These are phyloP conservation scores for Aspergillus ruber DNA, from an alignment of 2,329 filamentous ascomycete genomes.

Conservation along the genomic window DNA sequence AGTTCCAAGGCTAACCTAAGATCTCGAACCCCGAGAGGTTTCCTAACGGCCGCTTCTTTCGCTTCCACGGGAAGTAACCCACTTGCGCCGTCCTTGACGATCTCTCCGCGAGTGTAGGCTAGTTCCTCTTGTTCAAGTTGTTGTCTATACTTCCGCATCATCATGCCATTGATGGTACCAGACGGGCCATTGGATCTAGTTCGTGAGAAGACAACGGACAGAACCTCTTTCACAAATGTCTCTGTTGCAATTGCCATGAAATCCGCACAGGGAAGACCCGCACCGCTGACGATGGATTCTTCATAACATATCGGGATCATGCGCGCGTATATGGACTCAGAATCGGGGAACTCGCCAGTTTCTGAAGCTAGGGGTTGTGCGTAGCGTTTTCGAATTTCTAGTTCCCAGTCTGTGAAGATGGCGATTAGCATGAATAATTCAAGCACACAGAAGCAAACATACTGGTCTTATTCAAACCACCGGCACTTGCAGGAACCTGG, in stretches of 20 bases:
- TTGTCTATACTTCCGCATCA: slow-evolving; percentile 69
- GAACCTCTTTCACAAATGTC: slow-evolving; percentile 56
- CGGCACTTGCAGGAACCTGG: slow-evolving; percentile 62
- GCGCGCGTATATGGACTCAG: slow-evolving; percentile 50
- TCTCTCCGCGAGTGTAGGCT: slow-evolving; percentile 63
- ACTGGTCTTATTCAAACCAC: slow-evolving; percentile 74
- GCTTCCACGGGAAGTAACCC: slow-evolving; percentile 76
- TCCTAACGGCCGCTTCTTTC: slow-evolving; percentile 65
- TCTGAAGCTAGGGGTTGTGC: slow-evolving; percentile 55
- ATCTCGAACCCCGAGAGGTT: slow-evolving; percentile 70
- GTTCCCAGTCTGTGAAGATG: slow-evolving; percentile 49
- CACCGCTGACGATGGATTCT: slow-evolving; percentile 52
- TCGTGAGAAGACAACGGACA: slow-evolving; percentile 50
- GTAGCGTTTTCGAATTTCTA: slow-evolving; percentile 61
- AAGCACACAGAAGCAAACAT: slow-evolving; percentile 25
- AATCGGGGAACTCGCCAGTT: slow-evolving; percentile 57
- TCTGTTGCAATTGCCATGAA: slow-evolving; percentile 57
- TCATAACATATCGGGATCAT: slow-evolving; percentile 63
- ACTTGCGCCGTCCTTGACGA: slow-evolving; percentile 62
- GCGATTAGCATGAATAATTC: slow-evolving; percentile 9
- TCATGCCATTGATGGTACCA: slow-evolving; percentile 63
- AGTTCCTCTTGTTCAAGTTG: slow-evolving; percentile 73
- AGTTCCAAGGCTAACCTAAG: slow-evolving; percentile 69
- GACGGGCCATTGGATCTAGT: slow-evolving; percentile 54
- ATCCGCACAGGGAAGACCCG: slow-evolving; percentile 49